Evolutionary conservation across 2,329 filamentous ascomycete species (phyloP).

Genomic region (Colletotrichum spaethianum): DNA sequence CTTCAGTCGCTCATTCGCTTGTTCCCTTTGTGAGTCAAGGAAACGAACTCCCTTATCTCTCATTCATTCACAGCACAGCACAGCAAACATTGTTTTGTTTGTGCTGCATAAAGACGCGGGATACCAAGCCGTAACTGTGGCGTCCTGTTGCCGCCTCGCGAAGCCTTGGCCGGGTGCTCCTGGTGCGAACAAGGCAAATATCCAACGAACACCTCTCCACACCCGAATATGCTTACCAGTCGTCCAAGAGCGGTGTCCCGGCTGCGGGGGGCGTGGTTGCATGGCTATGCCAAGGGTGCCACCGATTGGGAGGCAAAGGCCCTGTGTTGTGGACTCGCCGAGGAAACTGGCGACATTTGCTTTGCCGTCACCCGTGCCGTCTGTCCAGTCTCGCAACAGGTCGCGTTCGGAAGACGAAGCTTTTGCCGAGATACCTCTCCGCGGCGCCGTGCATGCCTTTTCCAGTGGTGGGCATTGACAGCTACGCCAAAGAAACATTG

Average conservation of each 20-base stretch:
- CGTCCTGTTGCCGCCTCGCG: constrained; percentile 4
- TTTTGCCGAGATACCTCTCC: constrained; percentile 27
- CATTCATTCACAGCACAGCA: neutral
- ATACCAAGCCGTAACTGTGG: neutral
- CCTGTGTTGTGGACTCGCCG: neutral
- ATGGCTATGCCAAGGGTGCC: constrained; percentile 26
- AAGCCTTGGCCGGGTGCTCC: constrained; percentile 12
- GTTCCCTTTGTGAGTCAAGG: neutral
- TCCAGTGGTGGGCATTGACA: constrained; percentile 6
- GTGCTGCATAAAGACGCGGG: neutral
- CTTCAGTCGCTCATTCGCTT: neutral
- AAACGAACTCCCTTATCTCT: constrained; percentile 4
- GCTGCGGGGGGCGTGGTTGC: constrained; percentile 26
- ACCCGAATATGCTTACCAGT: neutral
- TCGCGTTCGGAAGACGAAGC: constrained; percentile 17
- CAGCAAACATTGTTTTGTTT: neutral
- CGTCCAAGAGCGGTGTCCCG: constrained; percentile 6
- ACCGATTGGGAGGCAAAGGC: neutral
- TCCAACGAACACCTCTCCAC: constrained; percentile 22
- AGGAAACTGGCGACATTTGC: neutral
- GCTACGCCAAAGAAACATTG: constrained; percentile 2
- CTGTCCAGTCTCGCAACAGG: neutral
- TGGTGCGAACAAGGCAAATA: constrained; percentile 22
- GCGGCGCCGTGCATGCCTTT: neutral
- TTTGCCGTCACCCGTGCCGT: neutral